Conservation (phyloP, 2,329 filamentous ascomycete genomes). For the Graphilbum ipis-grandicollis region DNA sequence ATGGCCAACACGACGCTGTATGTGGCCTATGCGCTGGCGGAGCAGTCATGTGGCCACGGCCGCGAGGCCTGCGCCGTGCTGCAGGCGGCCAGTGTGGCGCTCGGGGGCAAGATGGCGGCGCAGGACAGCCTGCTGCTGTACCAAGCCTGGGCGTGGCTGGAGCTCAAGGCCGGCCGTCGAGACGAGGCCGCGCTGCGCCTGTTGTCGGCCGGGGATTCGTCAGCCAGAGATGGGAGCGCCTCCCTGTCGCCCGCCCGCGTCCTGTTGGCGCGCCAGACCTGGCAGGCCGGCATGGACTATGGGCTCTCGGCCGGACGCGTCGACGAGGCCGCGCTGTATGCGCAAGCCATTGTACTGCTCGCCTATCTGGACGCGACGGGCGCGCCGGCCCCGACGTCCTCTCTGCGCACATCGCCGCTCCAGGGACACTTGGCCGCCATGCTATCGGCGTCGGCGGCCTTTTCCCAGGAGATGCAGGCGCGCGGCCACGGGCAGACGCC, state of each 20-base stretch:
- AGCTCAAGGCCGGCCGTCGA: constrained; percentile 27
- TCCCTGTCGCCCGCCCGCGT: constrained; percentile 19
- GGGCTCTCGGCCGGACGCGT: constrained; percentile 31
- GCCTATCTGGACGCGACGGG: constrained; percentile 38
- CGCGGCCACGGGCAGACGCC: constrained; percentile 16
- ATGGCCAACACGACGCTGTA: constrained; percentile 52
- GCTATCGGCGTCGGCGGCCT: constrained; percentile 22
- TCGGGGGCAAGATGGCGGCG: background rate
- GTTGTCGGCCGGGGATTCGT: constrained; percentile 15
- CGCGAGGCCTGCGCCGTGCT: constrained; percentile 48
- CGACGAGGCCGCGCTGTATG: constrained; percentile 32
- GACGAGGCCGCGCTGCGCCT: constrained; percentile 20
- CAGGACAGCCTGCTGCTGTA: constrained; percentile 22
- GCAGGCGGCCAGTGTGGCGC: too few relatives aligned
- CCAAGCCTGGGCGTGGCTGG: constrained; percentile 50
- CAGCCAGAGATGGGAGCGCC: constrained; percentile 1
- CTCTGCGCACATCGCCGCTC: too few relatives aligned
- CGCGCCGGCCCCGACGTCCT: constrained; percentile 16
- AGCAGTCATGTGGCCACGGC: constrained; percentile 38
- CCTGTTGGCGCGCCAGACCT: constrained; percentile 34
- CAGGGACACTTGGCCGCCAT: constrained; percentile 41
- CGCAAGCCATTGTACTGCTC: constrained; percentile 47
- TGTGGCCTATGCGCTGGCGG: constrained; percentile 61
- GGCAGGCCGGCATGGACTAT: constrained; percentile 37
- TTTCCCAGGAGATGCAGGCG: constrained; percentile 24